A percentile compares a stretch with the other conserved stretches of the same genome.
phyloP scores from a whole-genome alignment of 208 protist species.

The Herpetomonas samuelpessoai region DNA sequence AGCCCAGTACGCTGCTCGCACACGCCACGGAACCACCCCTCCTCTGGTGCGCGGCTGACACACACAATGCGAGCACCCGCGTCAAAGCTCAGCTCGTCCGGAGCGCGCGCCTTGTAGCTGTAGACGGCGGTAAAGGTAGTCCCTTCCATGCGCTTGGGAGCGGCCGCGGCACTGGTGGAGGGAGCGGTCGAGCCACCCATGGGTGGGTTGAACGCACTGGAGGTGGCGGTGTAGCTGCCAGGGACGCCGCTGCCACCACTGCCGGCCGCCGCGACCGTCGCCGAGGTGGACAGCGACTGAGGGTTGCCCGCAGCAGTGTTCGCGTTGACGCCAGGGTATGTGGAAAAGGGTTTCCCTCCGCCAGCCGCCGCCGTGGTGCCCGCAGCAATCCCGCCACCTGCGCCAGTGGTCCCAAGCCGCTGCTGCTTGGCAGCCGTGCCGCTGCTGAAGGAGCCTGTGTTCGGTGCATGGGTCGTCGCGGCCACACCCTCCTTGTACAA shows the following conservation, averaged over 20 bases:
- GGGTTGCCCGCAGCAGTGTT: neutral
- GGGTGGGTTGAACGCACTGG: too few species aligned
- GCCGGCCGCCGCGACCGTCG: neutral
- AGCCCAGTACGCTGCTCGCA: conserved; percentile 88
- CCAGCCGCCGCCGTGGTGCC: neutral
- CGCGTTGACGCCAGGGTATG: neutral
- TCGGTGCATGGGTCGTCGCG: conserved; percentile 8
- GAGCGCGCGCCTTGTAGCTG: conserved; percentile 67
- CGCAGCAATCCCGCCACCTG: neutral
- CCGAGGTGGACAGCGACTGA: neutral
- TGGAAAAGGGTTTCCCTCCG: too few species aligned
- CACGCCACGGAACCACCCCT: conserved; percentile 90
- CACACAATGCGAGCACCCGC: conserved; percentile 72
- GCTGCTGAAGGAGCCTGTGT: neutral
- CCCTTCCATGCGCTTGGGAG: conserved; percentile 51
- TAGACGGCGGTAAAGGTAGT: conserved; percentile 68
- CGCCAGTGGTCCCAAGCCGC: neutral
- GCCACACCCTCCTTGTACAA: conserved; percentile 4
- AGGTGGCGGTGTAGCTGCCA: too few species aligned
- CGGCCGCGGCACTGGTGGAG: neutral
- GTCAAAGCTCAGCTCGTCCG: conserved; percentile 87
- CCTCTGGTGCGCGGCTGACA: conserved; percentile 69
- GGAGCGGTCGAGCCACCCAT: conserved; percentile 4
- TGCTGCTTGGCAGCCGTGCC: neutral
- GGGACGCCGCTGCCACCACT: neutral